These are phyloP conservation scores for Penicillium griseofulvum DNA, from an alignment of 2,329 filamentous ascomycete species.

Conservation along the genomic window DNA sequence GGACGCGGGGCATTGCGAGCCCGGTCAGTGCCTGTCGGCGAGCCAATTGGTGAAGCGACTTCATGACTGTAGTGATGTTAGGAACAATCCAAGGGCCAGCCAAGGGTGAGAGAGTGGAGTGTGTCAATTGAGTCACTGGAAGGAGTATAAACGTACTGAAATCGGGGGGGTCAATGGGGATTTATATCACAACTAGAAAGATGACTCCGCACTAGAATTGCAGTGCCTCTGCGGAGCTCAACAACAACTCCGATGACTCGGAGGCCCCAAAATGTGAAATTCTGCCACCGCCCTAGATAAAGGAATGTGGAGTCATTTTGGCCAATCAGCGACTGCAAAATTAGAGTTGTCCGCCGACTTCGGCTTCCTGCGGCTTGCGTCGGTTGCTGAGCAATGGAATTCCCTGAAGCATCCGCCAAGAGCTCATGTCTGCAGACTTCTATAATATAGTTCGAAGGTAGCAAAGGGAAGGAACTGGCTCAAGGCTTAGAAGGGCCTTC, in stretches of 20 bases:
- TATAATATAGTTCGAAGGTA: not conserved
- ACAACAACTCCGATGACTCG: conserved; percentile 27
- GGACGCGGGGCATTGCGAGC: conserved; percentile 22
- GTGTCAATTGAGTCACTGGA: conserved; percentile 6
- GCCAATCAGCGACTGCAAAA: conserved; percentile 12
- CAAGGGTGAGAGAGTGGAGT: not conserved
- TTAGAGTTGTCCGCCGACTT: conserved; percentile 17
- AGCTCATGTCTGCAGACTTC: conserved; percentile 1
- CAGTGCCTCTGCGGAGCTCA: conserved; percentile 23
- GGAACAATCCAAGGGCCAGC: not conserved
- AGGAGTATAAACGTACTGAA: not conserved
- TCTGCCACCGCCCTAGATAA: conserved; percentile 15
- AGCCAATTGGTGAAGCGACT: conserved; percentile 36
- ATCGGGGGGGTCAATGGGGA: conserved; percentile 7
- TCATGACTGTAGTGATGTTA: conserved; percentile 27
- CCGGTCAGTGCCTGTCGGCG: conserved; percentile 30
- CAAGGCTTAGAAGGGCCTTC: too few species aligned
- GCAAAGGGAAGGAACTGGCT: not conserved
- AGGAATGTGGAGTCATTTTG: not conserved
- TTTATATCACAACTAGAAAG: conserved; percentile 21
- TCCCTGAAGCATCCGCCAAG: too few species aligned
- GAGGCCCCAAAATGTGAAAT: conserved; percentile 5
- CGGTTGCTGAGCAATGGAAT: not conserved
- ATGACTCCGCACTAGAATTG: conserved; percentile 21
- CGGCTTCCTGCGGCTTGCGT: conserved; percentile 3